These are phyloP conservation scores for Wickerhamomyces ciferrii DNA, from an alignment of 805 yeast species.

Conservation along the genomic window DNA sequence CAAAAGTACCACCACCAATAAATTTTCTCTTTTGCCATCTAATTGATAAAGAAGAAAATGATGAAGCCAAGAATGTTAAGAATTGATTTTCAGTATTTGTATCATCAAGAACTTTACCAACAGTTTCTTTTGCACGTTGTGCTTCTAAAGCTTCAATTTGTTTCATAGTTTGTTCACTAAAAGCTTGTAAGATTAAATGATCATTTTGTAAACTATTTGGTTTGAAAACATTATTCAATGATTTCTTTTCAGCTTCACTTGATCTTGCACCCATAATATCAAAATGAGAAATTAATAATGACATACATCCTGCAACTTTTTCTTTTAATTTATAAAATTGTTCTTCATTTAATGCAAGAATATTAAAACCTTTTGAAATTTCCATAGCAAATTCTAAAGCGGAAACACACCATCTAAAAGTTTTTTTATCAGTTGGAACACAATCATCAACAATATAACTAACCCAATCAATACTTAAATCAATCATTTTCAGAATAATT, in stretches of 20 bases:
- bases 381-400: slow-evolving; percentile 96
- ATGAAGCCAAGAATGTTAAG: slow-evolving; percentile 79
- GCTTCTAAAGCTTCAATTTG: slow-evolving; percentile 62
- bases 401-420: slow-evolving; percentile 93
- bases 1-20: slow-evolving; percentile 95
- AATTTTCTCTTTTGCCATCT: slow-evolving; percentile 96
- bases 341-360: slow-evolving; percentile 70
- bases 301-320: slow-evolving; percentile 92
- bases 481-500: slow-evolving; percentile 66
- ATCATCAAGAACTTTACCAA: slow-evolving; percentile 88
- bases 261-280: slow-evolving; percentile 98
- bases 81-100: slow-evolving; percentile 84
- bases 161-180: slow-evolving; percentile 63
- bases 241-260: slow-evolving; percentile 49
- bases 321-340: slow-evolving; percentile 68
- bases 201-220: slow-evolving; percentile 47
- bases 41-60: slow-evolving; percentile 83
- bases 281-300: slow-evolving; percentile 88
- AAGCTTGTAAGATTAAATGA: slow-evolving; percentile 46
- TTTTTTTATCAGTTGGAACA: slow-evolving; percentile 82
- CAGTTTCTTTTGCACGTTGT: slow-evolving; percentile 35
- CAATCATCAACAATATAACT: slow-evolving; percentile 92
- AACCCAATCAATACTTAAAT: slow-evolving; percentile 84
- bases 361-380: slow-evolving; percentile 86
- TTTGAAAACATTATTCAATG: slow-evolving; percentile 30